Conservation (phyloP, 805 yeast genomes). For the Ogataea nakhonphanomensis region DNA sequence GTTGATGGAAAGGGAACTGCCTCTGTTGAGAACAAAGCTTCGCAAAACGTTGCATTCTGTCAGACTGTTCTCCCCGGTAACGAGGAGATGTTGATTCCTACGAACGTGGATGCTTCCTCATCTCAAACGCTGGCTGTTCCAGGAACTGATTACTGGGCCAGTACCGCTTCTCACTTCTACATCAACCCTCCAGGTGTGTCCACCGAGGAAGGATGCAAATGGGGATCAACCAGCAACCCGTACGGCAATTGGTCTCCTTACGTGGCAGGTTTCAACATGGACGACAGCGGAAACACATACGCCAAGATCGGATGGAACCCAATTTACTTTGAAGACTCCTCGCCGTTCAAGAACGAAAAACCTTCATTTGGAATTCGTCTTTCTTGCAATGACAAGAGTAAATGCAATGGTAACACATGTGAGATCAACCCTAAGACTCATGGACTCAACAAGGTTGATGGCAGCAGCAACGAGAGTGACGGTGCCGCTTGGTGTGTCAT, state of each 20-base stretch:
- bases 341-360: slow-evolving; percentile 49
- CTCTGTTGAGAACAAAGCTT: slow-evolving; percentile 49
- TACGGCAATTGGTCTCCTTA: slow-evolving; percentile 92
- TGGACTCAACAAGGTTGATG: slow-evolving; percentile 52
- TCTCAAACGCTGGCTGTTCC: slow-evolving; percentile 74
- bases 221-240: slow-evolving; percentile 72
- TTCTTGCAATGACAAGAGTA: slow-evolving; percentile 64
- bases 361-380: slow-evolving; percentile 73
- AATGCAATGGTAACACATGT: slow-evolving; percentile 78
- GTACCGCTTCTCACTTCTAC: slow-evolving; percentile 84
- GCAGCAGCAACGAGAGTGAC: slow-evolving; percentile 36
- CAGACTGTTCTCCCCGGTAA: slow-evolving; percentile 93
- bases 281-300: slow-evolving; percentile 61
- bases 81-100: slow-evolving; percentile 92
- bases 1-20: slow-evolving; percentile 76
- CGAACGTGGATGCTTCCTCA: slow-evolving; percentile 51
- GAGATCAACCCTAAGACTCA: slow-evolving; percentile 69
- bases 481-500: slow-evolving; percentile 83
- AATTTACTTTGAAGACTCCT: slow-evolving; percentile 58
- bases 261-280: slow-evolving; percentile 89
- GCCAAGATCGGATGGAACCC: slow-evolving; percentile 94
- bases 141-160: slow-evolving; percentile 77
- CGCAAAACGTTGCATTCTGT: slow-evolving; percentile 71
- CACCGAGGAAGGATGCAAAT: slow-evolving; percentile 70
- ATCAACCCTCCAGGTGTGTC: slow-evolving; percentile 81